Evolutionary conservation across 306 rosid species (phyloP), one percentile per base, ranked within the genome.

Genomic region (Ormosia emarginata): DNA sequence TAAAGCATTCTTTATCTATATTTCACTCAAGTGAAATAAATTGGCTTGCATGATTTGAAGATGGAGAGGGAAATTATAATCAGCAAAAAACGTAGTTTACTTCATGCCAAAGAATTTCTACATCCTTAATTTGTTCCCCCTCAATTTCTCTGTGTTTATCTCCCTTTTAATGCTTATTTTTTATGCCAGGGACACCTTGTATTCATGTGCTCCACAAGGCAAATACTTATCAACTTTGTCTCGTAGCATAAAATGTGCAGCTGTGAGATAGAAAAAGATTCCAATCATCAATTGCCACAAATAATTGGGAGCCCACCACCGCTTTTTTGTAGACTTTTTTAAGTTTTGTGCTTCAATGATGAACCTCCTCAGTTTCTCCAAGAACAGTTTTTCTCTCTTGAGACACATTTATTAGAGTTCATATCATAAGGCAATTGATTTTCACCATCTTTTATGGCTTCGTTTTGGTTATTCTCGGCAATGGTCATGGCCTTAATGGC

Each of bases 151-250:
- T 11, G 4, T n/a, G 74, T 43, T 77, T 81, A 8, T 57, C 67
- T 67, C 12, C 55, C 12, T 17, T 59, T 15, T 59, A 65, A 46
- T 85, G 71, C 47, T 69, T 80, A 75, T 7, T 85, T 82, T 63
- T 1, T 40, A 46, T 65, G 39, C 47, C 8, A 81, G 6, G 17
- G 78, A 67, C 79, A 59, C 76, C 71, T 44, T 14, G 12, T 32
- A 17, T 78, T 78, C 90, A 78, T 81, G 88, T 84, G 86, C 68
- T 68, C 88, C 82, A 84, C 32, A 74, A 76, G 52, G 77, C 7
- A 33, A 53, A 24, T 15, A 44, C 90, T 61, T 4, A 77, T 82
- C 79, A 62, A 69, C 41, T 86, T 87, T 87, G 88, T 87, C 90
- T 83, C 7, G 67, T 87, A 84, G 86, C 84, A 74, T 6, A 12